phyloP scores from a whole-genome alignment of 768 basidiomycete genomes.

The Lactarius akahatsu region DNA sequence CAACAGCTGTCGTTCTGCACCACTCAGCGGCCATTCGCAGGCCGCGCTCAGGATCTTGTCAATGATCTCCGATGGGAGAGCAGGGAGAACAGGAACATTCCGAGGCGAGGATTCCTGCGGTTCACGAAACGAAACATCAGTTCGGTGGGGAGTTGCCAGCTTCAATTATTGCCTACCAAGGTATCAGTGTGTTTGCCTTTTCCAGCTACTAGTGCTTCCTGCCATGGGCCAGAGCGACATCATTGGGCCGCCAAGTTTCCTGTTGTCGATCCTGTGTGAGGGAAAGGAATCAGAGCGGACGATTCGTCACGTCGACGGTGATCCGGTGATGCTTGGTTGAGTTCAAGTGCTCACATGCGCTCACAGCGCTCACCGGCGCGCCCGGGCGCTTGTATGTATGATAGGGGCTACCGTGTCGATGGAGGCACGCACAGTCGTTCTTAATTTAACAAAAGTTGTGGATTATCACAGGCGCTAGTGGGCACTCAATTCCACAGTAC shows the following conservation, averaged over 20 bases:
- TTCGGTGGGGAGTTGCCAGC: background rate
- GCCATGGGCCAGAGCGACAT: conserved; percentile 2
- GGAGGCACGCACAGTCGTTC: no score
- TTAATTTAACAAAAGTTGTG: no score
- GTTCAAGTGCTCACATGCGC: no score
- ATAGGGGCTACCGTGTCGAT: no score
- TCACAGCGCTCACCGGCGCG: no score
- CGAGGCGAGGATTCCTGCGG: background rate
- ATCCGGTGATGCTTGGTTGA: background rate
- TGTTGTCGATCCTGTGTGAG: background rate
- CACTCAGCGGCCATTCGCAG: conserved; percentile 6
- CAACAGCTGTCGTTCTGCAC: background rate
- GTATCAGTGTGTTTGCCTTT: background rate
- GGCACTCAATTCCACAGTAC: background rate
- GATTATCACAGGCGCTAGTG: no score
- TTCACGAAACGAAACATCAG: background rate
- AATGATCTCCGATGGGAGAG: conserved; percentile 9
- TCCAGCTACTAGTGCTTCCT: background rate
- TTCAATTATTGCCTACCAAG: conserved; percentile 1
- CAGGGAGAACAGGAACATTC: conserved; percentile 7
- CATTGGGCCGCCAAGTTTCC: background rate
- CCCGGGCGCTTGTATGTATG: conserved; percentile 41
- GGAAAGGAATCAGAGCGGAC: no score
- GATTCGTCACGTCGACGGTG: no score
- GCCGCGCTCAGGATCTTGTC: conserved; percentile 12